Percentiles rank a stretch among this genome's conserved stretches.
phyloP scores from a whole-genome alignment of 2,329 filamentous ascomycete genomes.

The Thelonectria blattea region DNA sequence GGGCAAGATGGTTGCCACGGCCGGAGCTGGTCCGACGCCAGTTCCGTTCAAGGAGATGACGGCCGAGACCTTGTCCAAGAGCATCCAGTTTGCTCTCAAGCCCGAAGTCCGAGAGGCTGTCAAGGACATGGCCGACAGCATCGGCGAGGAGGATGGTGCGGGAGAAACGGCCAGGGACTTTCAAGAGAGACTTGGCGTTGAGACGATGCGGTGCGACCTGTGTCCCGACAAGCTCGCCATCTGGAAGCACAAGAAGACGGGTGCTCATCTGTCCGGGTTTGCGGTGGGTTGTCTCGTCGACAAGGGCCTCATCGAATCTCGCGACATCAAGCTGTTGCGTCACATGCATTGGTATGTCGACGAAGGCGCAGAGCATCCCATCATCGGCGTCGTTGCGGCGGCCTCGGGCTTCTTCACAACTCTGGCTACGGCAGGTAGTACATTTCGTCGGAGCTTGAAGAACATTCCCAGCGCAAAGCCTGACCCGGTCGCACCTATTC shows the following conservation, averaged over 20 bases:
- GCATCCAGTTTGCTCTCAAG: conserved; percentile 59
- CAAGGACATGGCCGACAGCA: conserved; percentile 55
- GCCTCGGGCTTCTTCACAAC: conserved; percentile 68
- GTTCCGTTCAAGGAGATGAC: conserved; percentile 65
- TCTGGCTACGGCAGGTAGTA: conserved; percentile 46
- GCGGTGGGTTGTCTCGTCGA: conserved; percentile 64
- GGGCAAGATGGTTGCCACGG: conserved; percentile 66
- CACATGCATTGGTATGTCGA: conserved; percentile 66
- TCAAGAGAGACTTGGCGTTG: conserved; percentile 59
- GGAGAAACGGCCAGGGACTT: conserved; percentile 60
- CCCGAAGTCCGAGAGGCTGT: conserved; percentile 50
- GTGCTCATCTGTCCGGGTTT: conserved; percentile 65
- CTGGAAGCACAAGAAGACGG: conserved; percentile 62
- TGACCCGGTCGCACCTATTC: neutral
- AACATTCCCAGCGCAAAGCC: conserved; percentile 7
- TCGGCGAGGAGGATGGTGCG: conserved; percentile 60
- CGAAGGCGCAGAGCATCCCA: conserved; percentile 68
- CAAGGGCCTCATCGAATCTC: conserved; percentile 59
- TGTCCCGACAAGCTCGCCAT: conserved; percentile 63
- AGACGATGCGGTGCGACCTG: conserved; percentile 63
- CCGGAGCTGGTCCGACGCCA: conserved; percentile 65
- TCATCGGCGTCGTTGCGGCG: conserved; percentile 69
- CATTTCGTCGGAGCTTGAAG: conserved; percentile 27
- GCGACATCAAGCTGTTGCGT: conserved; percentile 59
- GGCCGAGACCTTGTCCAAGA: conserved; percentile 58